Base-by-base conservation (phyloP, 116 monocot genomes). In the Posidonia oceanica region DNA sequence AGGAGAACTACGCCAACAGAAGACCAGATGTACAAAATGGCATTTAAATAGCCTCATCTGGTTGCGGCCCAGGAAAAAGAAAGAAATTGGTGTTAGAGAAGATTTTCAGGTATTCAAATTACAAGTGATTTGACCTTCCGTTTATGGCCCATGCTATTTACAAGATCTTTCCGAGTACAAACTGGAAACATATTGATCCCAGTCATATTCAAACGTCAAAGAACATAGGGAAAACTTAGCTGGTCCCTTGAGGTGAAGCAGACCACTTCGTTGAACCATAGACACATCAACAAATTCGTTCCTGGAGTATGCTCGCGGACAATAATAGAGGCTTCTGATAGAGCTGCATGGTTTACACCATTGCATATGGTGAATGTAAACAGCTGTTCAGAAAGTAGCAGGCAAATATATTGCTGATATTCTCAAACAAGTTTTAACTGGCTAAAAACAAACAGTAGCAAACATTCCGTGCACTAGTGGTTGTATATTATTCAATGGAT, bases 211-310 rank as follows among this genome's bases (percentile, higher is more conserved):
- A 97, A 71, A 7, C 87, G 81, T 59, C 88, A 36, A 66, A 91
- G 69, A 64, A 96, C 83, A 40, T 86, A 96, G 0, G 88, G 95
- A 63, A 96, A 96, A 72, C 95, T 91, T 51, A 88, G 83, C 74
- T 96, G 95, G 75, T 91, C 95, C 10, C 91, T 84, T 10, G 95
- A 96, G 13, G 91, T 91, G 69, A 91, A 91, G 3, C 88, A 81
- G 69, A 91, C 91, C 44, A 96, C 96, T 74, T 96, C 91, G 62
- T 88, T 88, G 80, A 91, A 98, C 98, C 93, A 98, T 20, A 86
- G 55, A 60, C 87, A 93, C 87, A 81, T 84, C 54, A 93, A 81
- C 20, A 84, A 78, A 63, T 98, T 90, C 18, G 88, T 86, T 16
- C 39, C 61, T 8, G 84, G 79, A 0, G 78, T 86, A 69, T 90